Percentiles rank a stretch among this genome's conserved stretches.
Evolutionary conservation across 1,284 basidiomycete species (phyloP).

Genomic region (Cutaneotrichosporon cavernicola): DNA sequence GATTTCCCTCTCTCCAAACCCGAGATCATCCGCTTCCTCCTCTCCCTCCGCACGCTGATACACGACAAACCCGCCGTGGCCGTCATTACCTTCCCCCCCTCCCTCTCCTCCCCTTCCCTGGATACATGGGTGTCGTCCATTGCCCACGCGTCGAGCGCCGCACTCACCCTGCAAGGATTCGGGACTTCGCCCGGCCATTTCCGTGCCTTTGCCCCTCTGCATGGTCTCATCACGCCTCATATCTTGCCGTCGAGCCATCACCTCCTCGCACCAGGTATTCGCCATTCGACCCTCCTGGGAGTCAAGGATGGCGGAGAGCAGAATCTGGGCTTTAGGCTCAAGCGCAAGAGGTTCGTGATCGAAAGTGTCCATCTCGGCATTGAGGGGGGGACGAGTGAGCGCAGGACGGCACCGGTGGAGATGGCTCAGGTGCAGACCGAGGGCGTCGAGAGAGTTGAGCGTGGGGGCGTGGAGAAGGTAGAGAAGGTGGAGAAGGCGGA

Average conservation of each 20-base stretch:
- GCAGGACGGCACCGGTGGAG: slow-evolving; percentile 60
- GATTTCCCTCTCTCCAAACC: slow-evolving; percentile 61
- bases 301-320: slow-evolving; percentile 65
- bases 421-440: not conserved
- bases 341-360: slow-evolving; percentile 78
- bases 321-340: slow-evolving; percentile 92
- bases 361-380: slow-evolving; percentile 92
- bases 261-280: slow-evolving; percentile 69
- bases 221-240: slow-evolving; percentile 75
- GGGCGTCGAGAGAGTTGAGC: slow-evolving; percentile 1
- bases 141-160: slow-evolving; percentile 74
- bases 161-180: slow-evolving; percentile 73
- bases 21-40: slow-evolving; percentile 70
- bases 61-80: slow-evolving; percentile 62
- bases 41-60: slow-evolving; percentile 64
- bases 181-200: slow-evolving; percentile 56
- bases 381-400: slow-evolving; percentile 84
- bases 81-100: slow-evolving; percentile 63
- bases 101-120: slow-evolving; percentile 30
- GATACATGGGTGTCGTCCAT: slow-evolving; percentile 66
- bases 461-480: not conserved
- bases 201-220: slow-evolving; percentile 72
- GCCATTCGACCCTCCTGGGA: slow-evolving; percentile 72
- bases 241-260: slow-evolving; percentile 68
- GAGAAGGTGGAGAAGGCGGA: not conserved